Percentiles rank a stretch among this genome's conserved stretches.
These are phyloP conservation scores for Phytophthora meadii DNA, from an alignment of 352 stramenopile species.

Conservation along the genomic window DNA sequence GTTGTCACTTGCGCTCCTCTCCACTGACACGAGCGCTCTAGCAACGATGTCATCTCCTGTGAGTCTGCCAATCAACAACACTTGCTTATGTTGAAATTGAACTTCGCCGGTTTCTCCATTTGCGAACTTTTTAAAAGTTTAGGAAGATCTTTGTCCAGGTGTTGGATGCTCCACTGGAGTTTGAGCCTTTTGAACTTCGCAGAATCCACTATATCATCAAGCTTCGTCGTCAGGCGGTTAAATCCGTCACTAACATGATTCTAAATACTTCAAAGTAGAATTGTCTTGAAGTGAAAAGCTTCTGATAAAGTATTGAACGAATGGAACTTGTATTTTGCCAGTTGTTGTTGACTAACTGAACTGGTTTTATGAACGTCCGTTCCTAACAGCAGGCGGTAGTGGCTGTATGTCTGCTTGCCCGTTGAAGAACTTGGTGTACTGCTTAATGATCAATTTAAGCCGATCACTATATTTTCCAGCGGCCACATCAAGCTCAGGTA, in stretches of 20 bases:
- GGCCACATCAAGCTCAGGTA: not conserved
- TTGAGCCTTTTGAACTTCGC: not conserved
- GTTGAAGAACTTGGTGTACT: no score
- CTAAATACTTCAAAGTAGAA: no score
- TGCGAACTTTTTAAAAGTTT: conserved; percentile 20
- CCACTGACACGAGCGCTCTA: not conserved
- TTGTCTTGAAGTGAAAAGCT: no score
- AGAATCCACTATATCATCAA: not conserved
- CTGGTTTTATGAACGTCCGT: no score
- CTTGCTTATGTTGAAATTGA: not conserved
- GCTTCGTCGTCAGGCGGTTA: not conserved
- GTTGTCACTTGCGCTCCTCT: not conserved
- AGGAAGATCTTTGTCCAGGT: not conserved
- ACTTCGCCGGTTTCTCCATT: conserved; percentile 3
- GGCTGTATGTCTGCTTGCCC: no score
- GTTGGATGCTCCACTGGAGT: not conserved
- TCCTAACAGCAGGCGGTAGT: no score
- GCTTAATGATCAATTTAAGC: no score
- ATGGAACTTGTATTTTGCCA: no score
- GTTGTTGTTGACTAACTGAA: no score
- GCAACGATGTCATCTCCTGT: conserved; percentile 3
- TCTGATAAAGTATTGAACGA: no score
- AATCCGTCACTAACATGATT: not conserved
- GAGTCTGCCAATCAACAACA: not conserved
- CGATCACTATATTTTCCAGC: no score